Base-by-base conservation (phyloP, 805 yeast species). In the Starmerella lactis-condensi region DNA sequence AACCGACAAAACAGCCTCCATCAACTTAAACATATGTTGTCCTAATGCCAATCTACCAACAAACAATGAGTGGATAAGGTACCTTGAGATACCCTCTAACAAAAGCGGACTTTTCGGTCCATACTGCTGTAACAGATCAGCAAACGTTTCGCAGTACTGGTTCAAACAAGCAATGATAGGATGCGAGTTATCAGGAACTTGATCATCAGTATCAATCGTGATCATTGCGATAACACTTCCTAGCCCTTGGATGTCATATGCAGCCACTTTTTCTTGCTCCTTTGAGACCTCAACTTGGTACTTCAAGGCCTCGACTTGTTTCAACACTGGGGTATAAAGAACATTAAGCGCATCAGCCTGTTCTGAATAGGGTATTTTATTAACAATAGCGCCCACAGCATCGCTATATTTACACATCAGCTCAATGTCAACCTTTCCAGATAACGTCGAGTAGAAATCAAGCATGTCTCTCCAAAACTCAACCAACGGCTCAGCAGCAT, bases 301-400 rank as follows among this genome's bases (percentile, higher is more conserved):
- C 11, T 4, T 11, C 14, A 28, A 26, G 19, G 75, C 68, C 39
- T 61, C 62, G 30, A 77, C 64, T 6, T 70, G 63, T 27, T 62
- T 61, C 33, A 73, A 63, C 30, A 78, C 53, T 7, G 76, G 58
- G 45, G 78, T 93, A 38, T 81, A 61, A 33, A 72, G 69, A 45
- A 78, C 85, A 1, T 89, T 83, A 32, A 75, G 63, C 17, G 60
- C 53, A 5, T 57, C 52, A 26, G 57, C 55, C 10, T 59, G 33
- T 10, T 55, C 58, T 21, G 10, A 14, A 12, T 29, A 36, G 34
- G 46, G 52, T 40, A 56, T 38, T 28, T 36, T 29, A 38, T 40
- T 22, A 30, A 89, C 62, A 26, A 89, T 75, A 40, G 81, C 78
- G 4, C 91, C 83, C 37, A 89, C 62, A 22, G 96, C 98, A 51